A percentile compares a stretch with the other conserved stretches of the same genome.
phyloP scores from a whole-genome alignment of 2,329 filamentous ascomycete genomes.

The Aphanoascus verrucosus region DNA sequence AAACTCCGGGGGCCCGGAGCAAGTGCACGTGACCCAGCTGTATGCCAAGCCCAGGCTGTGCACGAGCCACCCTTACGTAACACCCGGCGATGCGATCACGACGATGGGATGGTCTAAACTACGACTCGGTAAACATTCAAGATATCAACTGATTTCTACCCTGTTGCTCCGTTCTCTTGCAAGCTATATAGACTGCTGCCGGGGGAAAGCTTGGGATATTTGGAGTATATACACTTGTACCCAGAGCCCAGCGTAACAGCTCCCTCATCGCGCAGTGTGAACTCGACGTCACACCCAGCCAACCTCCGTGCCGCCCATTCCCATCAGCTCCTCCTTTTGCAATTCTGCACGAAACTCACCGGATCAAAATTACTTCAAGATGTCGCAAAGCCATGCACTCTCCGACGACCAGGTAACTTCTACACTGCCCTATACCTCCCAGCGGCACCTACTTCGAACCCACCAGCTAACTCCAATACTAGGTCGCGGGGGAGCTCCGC shows the following conservation, averaged over 20 bases:
- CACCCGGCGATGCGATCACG: no score
- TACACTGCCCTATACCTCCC: background rate
- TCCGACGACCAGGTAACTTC: slow-evolving; percentile 83
- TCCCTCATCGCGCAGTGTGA: slow-evolving; percentile 18
- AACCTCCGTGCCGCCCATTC: slow-evolving; percentile 12
- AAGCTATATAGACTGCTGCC: background rate
- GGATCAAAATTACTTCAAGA: slow-evolving; percentile 43
- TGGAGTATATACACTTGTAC: background rate
- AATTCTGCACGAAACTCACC: slow-evolving; percentile 1
- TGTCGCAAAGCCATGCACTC: slow-evolving; percentile 89
- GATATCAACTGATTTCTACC: background rate
- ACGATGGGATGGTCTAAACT: no score
- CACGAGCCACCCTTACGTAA: background rate
- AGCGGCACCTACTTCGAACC: background rate
- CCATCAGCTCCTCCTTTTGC: background rate
- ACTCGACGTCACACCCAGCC: slow-evolving; percentile 10
- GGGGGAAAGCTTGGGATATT: background rate
- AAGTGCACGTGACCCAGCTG: no score
- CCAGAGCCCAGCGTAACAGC: no score
- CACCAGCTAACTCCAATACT: slow-evolving; percentile 7
- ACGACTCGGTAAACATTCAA: background rate
- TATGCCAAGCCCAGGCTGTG: background rate
- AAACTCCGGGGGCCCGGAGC: no score
- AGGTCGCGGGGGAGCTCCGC: slow-evolving; percentile 96
- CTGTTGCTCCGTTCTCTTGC: background rate